Evolutionary conservation across 2,329 filamentous ascomycete genomes (phyloP).

Genomic region (Ophiostoma quercus): DNA sequence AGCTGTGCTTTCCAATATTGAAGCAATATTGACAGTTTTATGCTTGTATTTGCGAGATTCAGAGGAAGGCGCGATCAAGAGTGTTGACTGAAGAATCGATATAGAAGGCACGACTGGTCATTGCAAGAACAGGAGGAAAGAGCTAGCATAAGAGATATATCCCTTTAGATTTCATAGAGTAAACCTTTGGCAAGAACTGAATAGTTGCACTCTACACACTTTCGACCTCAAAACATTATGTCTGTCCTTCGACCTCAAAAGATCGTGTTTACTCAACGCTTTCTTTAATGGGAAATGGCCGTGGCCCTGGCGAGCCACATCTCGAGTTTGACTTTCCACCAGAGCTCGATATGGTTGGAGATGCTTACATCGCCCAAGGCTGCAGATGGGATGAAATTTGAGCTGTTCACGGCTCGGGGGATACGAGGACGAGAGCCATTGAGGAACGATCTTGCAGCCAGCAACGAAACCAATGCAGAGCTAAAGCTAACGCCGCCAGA

Average conservation of each 20-base stretch:
- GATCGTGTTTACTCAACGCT: no score
- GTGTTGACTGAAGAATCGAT: background rate
- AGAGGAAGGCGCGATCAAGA: background rate
- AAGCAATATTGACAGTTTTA: background rate
- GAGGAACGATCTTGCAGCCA: background rate
- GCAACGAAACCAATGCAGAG: background rate
- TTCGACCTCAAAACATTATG: no score
- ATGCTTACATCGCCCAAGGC: background rate
- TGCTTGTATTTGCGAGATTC: background rate
- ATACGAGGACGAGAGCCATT: background rate
- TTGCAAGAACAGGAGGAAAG: no score
- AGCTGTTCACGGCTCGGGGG: background rate
- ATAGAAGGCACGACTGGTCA: background rate
- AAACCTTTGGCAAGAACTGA: no score
- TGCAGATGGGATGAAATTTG: background rate
- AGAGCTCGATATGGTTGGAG: background rate
- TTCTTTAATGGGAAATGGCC: no score
- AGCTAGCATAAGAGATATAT: no score
- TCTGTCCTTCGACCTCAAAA: background rate
- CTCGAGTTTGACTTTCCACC: background rate
- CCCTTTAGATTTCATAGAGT: no score
- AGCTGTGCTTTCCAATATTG: background rate
- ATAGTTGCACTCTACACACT: no score
- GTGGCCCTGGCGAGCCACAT: background rate
- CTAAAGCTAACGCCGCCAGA: background rate